A percentile compares a stretch with the other conserved stretches of the same genome.
These are phyloP conservation scores for Erodium maritimum DNA, from an alignment of 345 rosid species.

Conservation along the genomic window DNA sequence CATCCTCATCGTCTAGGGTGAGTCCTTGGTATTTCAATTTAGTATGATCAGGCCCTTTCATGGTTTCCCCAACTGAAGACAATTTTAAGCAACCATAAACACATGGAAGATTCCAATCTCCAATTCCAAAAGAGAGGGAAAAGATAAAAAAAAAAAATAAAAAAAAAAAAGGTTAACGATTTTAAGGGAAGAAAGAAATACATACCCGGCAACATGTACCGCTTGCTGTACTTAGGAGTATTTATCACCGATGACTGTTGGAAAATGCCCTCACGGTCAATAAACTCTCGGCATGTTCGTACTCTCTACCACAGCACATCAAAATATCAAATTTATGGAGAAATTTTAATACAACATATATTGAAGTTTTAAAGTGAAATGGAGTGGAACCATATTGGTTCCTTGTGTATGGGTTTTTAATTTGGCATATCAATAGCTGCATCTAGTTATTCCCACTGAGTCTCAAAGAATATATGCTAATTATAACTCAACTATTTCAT, in stretches of 20 bases:
- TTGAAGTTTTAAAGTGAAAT: background rate
- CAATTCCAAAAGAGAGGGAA: too few relatives aligned
- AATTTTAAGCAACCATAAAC: conserved; percentile 3
- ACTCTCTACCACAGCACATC: conserved; percentile 46
- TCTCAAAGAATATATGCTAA: background rate
- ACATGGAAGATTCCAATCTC: background rate
- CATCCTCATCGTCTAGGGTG: conserved; percentile 62
- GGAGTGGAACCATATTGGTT: background rate
- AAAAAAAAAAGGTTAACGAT: background rate
- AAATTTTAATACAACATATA: background rate
- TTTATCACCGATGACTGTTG: conserved; percentile 70
- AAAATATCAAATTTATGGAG: conserved; percentile 1
- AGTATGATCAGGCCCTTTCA: conserved; percentile 38
- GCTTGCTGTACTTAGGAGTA: conserved; percentile 76
- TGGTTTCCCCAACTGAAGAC: conserved; percentile 66
- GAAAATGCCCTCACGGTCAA: conserved; percentile 73
- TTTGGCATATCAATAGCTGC: background rate
- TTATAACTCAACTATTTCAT: background rate
- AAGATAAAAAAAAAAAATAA: conserved; percentile 1
- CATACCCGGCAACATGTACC: conserved; percentile 77
- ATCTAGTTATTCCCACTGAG: background rate
- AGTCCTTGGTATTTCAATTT: conserved; percentile 48
- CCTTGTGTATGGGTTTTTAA: background rate
- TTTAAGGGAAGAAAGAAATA: background rate
- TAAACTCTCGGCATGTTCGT: conserved; percentile 69